Base-by-base conservation (phyloP, 805 yeast species). In the Suhomyces kilbournensis region DNA sequence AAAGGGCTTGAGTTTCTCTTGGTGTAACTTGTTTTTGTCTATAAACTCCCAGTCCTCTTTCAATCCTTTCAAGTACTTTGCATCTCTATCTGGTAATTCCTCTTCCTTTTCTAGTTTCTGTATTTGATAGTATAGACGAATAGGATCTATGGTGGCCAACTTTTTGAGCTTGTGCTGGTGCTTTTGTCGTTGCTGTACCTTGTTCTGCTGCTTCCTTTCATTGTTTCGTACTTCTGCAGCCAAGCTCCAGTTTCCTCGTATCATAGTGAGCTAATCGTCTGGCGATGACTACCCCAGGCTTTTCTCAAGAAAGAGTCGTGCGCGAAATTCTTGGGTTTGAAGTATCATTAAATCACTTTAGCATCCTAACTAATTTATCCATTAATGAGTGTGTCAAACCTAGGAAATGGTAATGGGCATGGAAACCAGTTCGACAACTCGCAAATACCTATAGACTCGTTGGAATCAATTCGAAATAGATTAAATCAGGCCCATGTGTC, bases 401-500 rank as follows among this genome's bases (percentile, higher is more conserved):
- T 8, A 12, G 35, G 17, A n/a, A 32, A 32, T 32, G 17, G 35
- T 17, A 38, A 38, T 38, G 42, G 23, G 23, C 19, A 19, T 7
- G 42, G 35, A 32, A 32, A 4, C 42, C 42, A 38, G 7, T 46
- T 46, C 30, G 50, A 48, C 25, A 48, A 48, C 7, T 48, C 64
- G 10, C 66, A 65, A 34, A 62, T 68, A 5, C 76, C 74, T 1
- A 60, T 61, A 46, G 78, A 74, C 45, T 64, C 75, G 7, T 62
- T 75, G 15, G 79, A 75, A 59, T 63, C 76, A 5, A 60, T 75
- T 19, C 60, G 79, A 49, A 75, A 74, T 55, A 53, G 76, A 35
- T 62, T 75, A 22, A 74, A 72, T 57, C 79, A 75, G 56, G 75
- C 74, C 7, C 74, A 74, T 54, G 65, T 71, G 39, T 73, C 79